phyloP scores from a whole-genome alignment of 352 stramenopile genomes.

The Phytopythium kandeliae region DNA sequence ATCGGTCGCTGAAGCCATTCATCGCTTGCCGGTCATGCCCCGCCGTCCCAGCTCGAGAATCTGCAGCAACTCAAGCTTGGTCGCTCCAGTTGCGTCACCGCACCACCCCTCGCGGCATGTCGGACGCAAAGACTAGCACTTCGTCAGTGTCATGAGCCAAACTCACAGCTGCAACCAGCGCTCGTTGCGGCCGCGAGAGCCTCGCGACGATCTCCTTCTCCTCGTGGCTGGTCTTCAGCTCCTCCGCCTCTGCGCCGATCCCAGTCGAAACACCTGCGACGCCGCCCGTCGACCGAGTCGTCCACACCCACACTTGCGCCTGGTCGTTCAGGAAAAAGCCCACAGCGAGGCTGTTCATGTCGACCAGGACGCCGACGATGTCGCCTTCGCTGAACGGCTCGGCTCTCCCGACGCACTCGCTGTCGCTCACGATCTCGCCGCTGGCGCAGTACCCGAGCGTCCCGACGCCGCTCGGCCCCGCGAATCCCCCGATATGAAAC shows the following conservation, averaged over 20 bases:
- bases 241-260: not conserved
- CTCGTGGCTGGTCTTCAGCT: constrained; percentile 4
- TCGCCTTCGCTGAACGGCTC: constrained; percentile 30
- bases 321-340: constrained; percentile 44
- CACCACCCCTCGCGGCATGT: not conserved
- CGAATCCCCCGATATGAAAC: constrained; percentile 8
- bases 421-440: constrained; percentile 28
- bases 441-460: constrained; percentile 26
- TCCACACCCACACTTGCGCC: no score
- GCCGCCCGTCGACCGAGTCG: no score
- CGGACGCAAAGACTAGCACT: constrained; percentile 14
- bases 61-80: no score
- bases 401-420: constrained; percentile 20
- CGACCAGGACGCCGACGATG: constrained; percentile 33
- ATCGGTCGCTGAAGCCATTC: no score
- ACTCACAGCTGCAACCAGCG: constrained; percentile 30
- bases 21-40: no score
- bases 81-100: not conserved
- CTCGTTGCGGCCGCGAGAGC: constrained; percentile 12
- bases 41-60: no score
- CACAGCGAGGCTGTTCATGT: constrained; percentile 35
- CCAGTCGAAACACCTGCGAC: not conserved
- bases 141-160: constrained; percentile 23
- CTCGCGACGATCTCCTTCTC: not conserved
- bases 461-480: constrained; percentile 3